Conservation (phyloP, 306 rosid species). For the Boehmeria nivea region DNA sequence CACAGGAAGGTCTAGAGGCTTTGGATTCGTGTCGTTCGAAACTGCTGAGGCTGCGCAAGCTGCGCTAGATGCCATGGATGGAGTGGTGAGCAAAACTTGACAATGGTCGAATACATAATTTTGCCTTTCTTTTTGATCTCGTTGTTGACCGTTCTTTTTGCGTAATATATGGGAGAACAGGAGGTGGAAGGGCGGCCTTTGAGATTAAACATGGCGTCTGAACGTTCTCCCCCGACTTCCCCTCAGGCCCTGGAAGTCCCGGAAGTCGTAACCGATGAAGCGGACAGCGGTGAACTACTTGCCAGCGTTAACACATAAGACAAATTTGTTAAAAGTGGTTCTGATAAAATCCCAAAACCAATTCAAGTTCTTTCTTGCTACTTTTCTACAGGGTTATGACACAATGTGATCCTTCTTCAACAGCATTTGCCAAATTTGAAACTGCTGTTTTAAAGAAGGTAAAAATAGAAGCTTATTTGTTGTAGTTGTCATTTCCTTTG, state of each 20-base stretch:
- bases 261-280: constrained; percentile 23
- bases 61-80: constrained; percentile 64
- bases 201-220: constrained; percentile 58
- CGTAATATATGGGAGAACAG: constrained; percentile 28
- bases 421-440: not conserved
- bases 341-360: not conserved
- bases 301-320: constrained; percentile 46
- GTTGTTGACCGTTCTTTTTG: not conserved
- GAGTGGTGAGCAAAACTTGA: constrained; percentile 58
- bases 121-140: not conserved
- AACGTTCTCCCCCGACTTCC: constrained; percentile 23
- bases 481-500: not conserved
- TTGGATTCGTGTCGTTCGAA: constrained; percentile 77
- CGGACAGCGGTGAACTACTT: constrained; percentile 47
- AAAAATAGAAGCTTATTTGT: constrained; percentile 5
- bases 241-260: constrained; percentile 21
- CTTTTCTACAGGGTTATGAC: not conserved
- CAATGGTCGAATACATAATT: too few species aligned
- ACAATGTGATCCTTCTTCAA: too few species aligned
- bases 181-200: constrained; percentile 75
- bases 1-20: constrained; percentile 76
- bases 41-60: constrained; percentile 54
- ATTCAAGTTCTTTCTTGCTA: too few species aligned
- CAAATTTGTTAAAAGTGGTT: not conserved
- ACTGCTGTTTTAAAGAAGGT: not conserved